Evolutionary conservation across 345 rosid genomes (phyloP).

Genomic region (Corchorus olitorius): DNA sequence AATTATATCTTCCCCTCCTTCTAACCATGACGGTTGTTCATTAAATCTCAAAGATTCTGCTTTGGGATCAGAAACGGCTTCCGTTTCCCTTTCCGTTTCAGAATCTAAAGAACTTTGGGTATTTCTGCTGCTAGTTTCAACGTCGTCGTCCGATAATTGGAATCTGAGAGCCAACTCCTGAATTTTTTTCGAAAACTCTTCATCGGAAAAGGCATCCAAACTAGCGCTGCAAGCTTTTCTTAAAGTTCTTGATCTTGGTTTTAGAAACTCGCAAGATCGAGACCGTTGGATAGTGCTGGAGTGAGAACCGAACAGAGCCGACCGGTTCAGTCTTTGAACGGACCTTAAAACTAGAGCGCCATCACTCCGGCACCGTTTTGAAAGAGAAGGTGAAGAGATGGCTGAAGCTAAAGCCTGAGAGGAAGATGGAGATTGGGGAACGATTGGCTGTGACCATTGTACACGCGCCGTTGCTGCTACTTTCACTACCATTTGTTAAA

Average conservation of each 20-base stretch:
- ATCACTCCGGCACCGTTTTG: slow-evolving; percentile 39
- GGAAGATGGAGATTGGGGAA: slow-evolving; percentile 56
- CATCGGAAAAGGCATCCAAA: slow-evolving; percentile 63
- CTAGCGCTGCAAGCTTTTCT: slow-evolving; percentile 60
- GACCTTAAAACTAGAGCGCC: slow-evolving; percentile 35
- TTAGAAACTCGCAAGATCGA: slow-evolving; percentile 47
- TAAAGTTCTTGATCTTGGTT: slow-evolving; percentile 31
- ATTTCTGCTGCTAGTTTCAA: slow-evolving; percentile 10
- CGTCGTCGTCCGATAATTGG: slow-evolving; percentile 41
- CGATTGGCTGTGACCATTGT: slow-evolving; percentile 60
- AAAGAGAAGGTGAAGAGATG: slow-evolving; percentile 55
- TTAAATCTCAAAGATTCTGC: slow-evolving; percentile 13
- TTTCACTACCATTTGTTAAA: slow-evolving; percentile 62
- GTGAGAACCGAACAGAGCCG: slow-evolving; percentile 47
- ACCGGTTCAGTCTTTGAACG: slow-evolving; percentile 45
- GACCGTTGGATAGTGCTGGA: slow-evolving; percentile 41
- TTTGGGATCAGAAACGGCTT: background rate
- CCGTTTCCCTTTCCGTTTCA: slow-evolving; percentile 1
- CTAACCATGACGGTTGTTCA: slow-evolving; percentile 26
- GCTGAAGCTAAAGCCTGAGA: slow-evolving; percentile 65
- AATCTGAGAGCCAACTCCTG: slow-evolving; percentile 44
- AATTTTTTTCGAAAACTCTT: slow-evolving; percentile 68
- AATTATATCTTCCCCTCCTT: slow-evolving; percentile 29
- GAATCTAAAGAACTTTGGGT: background rate
- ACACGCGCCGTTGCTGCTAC: slow-evolving; percentile 51